Conservation (phyloP, 345 rosid genomes). For the Psidium guajava region DNA sequence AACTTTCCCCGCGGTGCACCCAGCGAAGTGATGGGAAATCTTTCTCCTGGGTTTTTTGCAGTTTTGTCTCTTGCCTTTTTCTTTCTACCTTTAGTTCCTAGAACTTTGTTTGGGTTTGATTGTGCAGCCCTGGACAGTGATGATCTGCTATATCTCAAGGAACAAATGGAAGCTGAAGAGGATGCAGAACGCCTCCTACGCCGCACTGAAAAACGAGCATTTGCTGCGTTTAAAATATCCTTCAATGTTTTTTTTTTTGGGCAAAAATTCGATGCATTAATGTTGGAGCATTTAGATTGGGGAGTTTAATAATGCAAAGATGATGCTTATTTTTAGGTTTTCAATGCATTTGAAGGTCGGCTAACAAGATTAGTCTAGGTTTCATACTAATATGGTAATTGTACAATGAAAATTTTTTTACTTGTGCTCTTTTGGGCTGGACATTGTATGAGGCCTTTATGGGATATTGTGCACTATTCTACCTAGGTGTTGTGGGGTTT, state of each 20-base stretch:
- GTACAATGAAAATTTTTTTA: background rate
- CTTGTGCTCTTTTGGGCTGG: background rate
- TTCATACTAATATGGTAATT: background rate
- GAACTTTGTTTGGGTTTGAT: constrained; percentile 9
- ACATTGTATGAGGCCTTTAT: background rate
- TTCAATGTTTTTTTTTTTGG: constrained; percentile 3
- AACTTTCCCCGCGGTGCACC: background rate
- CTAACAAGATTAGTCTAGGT: background rate
- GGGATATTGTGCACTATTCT: background rate
- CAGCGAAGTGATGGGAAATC: background rate
- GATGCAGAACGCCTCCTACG: constrained; percentile 96
- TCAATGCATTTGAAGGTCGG: background rate
- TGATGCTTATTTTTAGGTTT: background rate
- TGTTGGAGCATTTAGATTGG: background rate
- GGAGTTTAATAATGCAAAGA: background rate
- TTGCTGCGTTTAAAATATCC: constrained; percentile 99
- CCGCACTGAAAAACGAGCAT: constrained; percentile 94
- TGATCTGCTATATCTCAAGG: constrained; percentile 92
- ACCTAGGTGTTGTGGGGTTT: background rate
- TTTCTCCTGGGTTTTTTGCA: background rate
- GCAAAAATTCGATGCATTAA: background rate
- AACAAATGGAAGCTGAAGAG: constrained; percentile 99
- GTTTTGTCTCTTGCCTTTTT: background rate
- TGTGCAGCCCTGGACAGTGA: constrained; percentile 98
- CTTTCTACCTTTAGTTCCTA: constrained; percentile 1